Evolutionary conservation across 78 protist genomes (phyloP).

Genomic region (Dictyostelium brefeldianum): DNA sequence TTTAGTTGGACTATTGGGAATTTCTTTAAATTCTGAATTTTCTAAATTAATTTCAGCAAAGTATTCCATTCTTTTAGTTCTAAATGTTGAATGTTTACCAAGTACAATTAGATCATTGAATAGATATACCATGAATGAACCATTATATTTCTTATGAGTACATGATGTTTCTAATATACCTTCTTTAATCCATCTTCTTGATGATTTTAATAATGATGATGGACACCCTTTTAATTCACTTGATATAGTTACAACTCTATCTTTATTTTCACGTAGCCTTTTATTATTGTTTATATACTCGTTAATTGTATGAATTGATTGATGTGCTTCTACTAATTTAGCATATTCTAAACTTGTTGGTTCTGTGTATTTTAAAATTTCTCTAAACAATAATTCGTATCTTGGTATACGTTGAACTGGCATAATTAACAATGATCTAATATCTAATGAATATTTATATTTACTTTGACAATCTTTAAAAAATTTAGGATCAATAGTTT

Average conservation of each 20-base stretch:
- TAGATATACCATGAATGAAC: constrained; percentile 43
- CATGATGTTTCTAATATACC: constrained; percentile 52
- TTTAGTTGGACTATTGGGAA: constrained; percentile 20
- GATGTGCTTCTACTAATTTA: constrained; percentile 15
- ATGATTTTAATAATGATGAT: constrained; percentile 1
- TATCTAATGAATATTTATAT: constrained; percentile 68
- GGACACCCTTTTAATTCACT: constrained; percentile 54
- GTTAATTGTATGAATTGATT: constrained; percentile 53
- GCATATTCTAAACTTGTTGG: neutral
- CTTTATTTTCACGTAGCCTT: constrained; percentile 41
- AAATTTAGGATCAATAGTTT: constrained; percentile 23
- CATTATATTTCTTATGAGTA: constrained; percentile 50
- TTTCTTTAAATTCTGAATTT: constrained; percentile 59
- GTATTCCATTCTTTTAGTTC: constrained; percentile 40
- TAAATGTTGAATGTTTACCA: constrained; percentile 43
- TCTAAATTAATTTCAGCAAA: constrained; percentile 47
- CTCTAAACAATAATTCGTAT: constrained; percentile 54
- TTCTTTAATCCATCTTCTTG: constrained; percentile 75
- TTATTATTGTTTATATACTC: constrained; percentile 45
- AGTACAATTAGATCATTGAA: constrained; percentile 59
- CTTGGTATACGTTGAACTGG: constrained; percentile 78
- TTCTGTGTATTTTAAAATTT: constrained; percentile 33
- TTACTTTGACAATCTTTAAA: constrained; percentile 43
- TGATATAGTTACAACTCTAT: constrained; percentile 50
- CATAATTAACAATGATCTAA: constrained; percentile 63